A percentile compares a stretch with the other conserved stretches of the same genome.
Evolutionary conservation across 208 protist species (phyloP).

Genomic region (Crithidia bombi): DNA sequence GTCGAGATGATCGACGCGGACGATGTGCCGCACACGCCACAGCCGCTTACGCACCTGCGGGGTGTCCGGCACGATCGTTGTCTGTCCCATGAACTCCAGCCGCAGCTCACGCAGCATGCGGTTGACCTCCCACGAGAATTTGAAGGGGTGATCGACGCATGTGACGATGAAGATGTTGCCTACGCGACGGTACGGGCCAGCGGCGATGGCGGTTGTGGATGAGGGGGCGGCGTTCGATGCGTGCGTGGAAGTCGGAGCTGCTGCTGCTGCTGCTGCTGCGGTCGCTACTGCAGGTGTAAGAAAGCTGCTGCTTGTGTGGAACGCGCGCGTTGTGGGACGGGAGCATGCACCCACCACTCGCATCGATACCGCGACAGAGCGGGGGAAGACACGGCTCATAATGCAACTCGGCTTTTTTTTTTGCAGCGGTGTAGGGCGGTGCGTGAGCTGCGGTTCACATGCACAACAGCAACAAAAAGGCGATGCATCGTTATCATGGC

Average conservation of each 20-base stretch:
- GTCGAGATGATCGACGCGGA: slow-evolving; percentile 76
- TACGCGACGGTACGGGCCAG: slow-evolving; percentile 74
- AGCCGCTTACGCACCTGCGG: slow-evolving; percentile 73
- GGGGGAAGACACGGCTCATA: slow-evolving; percentile 5
- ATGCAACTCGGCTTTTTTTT: background rate
- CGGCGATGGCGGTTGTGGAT: slow-evolving; percentile 40
- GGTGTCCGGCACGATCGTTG: slow-evolving; percentile 79
- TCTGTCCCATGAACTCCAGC: slow-evolving; percentile 87
- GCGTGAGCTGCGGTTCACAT: too few species aligned
- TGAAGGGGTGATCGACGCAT: slow-evolving; percentile 85
- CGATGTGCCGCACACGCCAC: slow-evolving; percentile 79
- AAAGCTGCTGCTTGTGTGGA: background rate
- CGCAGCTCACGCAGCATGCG: slow-evolving; percentile 80
- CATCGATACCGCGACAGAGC: background rate
- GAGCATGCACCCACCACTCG: background rate
- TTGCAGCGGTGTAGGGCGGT: too few species aligned
- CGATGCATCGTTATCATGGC: too few species aligned
- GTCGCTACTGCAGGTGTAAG: background rate
- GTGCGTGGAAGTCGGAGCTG: background rate
- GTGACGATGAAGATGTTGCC: slow-evolving; percentile 87
- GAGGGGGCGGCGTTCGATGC: background rate
- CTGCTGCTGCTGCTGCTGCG: background rate
- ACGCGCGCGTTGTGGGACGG: background rate
- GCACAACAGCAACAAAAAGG: too few species aligned
- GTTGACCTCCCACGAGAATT: slow-evolving; percentile 87